Conservation (phyloP, 768 basidiomycete species). For the Hypholoma fasciculare region DNA sequence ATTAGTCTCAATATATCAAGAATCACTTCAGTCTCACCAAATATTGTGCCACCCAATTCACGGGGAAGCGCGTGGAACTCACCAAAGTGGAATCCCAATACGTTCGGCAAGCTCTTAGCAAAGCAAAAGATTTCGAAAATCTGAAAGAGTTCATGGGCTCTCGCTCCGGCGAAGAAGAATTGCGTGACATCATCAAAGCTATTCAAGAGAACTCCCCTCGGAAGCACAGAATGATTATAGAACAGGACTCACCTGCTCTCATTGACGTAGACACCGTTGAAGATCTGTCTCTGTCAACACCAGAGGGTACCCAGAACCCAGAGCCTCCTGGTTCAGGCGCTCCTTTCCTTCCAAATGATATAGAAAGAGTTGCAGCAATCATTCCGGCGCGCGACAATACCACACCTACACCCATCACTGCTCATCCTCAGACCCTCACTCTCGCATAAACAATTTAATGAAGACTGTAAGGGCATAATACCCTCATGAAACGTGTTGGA, state of each 20-base stretch:
- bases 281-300: constrained; percentile 37
- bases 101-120: constrained; percentile 51
- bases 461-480: not conserved
- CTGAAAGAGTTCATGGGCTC: constrained; percentile 49
- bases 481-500: too few relatives aligned
- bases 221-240: constrained; percentile 31
- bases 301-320: constrained; percentile 54
- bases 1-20: constrained; percentile 69
- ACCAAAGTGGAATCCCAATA: constrained; percentile 60
- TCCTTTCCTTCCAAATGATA: constrained; percentile 46
- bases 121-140: constrained; percentile 63
- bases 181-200: constrained; percentile 50
- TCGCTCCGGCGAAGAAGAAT: constrained; percentile 65
- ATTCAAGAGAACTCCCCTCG: constrained; percentile 48
- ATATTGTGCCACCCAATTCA: constrained; percentile 85
- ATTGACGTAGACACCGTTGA: constrained; percentile 27
- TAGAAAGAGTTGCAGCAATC: constrained; percentile 35
- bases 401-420: constrained; percentile 36
- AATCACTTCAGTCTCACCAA: constrained; percentile 87
- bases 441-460: not conserved
- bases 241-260: constrained; percentile 14
- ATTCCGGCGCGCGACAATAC: constrained; percentile 42
- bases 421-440: not conserved
- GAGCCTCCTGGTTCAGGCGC: constrained; percentile 55
- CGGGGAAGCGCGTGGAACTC: constrained; percentile 55